Evolutionary conservation across 1,139 yeast species (phyloP).

Genomic region (Taphrina flavorubra): DNA sequence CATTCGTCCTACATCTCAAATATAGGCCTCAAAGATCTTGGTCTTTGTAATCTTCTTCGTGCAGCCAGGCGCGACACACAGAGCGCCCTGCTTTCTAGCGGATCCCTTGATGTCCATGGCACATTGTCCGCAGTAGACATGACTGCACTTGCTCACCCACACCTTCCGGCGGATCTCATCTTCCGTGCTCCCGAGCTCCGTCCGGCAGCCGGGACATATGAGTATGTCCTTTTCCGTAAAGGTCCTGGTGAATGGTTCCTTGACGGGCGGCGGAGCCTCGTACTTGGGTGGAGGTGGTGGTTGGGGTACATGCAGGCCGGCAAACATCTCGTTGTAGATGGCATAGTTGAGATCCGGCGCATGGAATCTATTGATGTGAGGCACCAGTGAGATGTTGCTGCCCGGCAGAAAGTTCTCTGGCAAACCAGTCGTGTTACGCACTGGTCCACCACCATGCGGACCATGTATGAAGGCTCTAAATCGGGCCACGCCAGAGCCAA

Average conservation of each 20-base stretch:
- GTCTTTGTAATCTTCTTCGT: conserved; percentile 25
- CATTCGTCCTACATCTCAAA: neutral
- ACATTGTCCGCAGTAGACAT: conserved; percentile 44
- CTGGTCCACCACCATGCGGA: conserved; percentile 38
- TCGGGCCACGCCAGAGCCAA: conserved; percentile 1
- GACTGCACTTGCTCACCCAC: conserved; percentile 43
- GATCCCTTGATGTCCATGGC: conserved; percentile 22
- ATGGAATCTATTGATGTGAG: neutral
- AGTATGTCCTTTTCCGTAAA: conserved; percentile 27
- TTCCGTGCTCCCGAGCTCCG: conserved; percentile 39
- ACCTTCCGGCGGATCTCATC: conserved; percentile 32
- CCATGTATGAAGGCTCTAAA: conserved; percentile 20
- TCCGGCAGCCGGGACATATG: conserved; percentile 41
- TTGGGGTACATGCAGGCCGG: neutral
- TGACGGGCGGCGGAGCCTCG: conserved; percentile 30
- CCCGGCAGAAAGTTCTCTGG: conserved; percentile 15
- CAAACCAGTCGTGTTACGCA: neutral
- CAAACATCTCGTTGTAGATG: conserved; percentile 3
- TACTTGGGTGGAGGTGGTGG: conserved; percentile 9
- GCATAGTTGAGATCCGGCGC: conserved; percentile 28
- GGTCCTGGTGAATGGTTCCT: conserved; percentile 40
- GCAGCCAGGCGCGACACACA: conserved; percentile 31
- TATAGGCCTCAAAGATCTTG: conserved; percentile 33
- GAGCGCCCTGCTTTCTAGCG: conserved; percentile 19
- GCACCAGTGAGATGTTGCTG: conserved; percentile 1